Evolutionary conservation across 148 eudicot species (phyloP).

Genomic region (Rhododendron ferrugineum): DNA sequence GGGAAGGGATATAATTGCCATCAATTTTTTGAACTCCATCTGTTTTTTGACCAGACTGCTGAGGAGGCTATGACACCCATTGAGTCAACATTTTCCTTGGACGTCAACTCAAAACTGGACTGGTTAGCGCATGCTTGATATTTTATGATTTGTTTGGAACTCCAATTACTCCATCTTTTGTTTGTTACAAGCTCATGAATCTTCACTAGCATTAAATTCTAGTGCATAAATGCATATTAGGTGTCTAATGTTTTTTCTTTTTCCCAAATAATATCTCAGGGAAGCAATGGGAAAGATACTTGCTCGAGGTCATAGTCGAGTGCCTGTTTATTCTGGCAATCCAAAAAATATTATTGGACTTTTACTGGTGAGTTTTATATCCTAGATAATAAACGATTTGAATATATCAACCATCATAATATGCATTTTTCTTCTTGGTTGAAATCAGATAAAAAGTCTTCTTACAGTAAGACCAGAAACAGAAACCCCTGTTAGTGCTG

Average conservation of each 20-base stretch:
- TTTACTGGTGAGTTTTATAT: conserved; percentile 54
- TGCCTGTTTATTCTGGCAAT: conserved; percentile 93
- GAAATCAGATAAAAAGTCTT: conserved; percentile 80
- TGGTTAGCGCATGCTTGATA: conserved; percentile 43
- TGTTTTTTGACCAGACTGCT: conserved; percentile 61
- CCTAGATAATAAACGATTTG: not conserved
- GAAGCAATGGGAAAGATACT: conserved; percentile 98
- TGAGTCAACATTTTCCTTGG: conserved; percentile 92
- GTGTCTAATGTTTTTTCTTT: not conserved
- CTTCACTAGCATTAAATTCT: not conserved
- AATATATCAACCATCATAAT: not conserved
- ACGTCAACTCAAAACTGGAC: conserved; percentile 88
- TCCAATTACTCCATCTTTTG: conserved; percentile 7
- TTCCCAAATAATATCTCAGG: conserved; percentile 37
- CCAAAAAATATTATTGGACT: conserved; percentile 93
- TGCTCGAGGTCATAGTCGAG: conserved; percentile 97
- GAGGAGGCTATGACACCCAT: conserved; percentile 99
- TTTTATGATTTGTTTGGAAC: not conserved
- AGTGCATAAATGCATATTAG: not conserved
- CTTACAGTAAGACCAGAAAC: conserved; percentile 96
- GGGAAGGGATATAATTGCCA: not conserved
- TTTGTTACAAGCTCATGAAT: not conserved
- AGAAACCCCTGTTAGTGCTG: conserved; percentile 97
- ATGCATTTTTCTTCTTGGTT: conserved; percentile 6
- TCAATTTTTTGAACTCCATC: conserved; percentile 1